Percentiles rank a stretch among this genome's conserved stretches.
Evolutionary conservation across 371 early-diverging fungal genomes (phyloP).

Genomic region (Mucor saturninus): DNA sequence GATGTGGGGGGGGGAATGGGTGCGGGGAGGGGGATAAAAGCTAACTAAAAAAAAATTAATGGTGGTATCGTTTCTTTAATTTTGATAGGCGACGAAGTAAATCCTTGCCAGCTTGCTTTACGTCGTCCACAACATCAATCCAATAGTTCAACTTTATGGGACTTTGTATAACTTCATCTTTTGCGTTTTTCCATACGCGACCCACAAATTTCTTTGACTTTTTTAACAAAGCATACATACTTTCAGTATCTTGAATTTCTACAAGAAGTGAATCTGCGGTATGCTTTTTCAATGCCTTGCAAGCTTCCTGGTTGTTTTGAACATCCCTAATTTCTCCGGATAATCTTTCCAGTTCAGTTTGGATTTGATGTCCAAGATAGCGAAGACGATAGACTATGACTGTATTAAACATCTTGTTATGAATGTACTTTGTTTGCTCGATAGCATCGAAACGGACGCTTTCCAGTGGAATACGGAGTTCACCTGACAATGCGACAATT

Average conservation of each 20-base stretch:
- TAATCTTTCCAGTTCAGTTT: constrained; percentile 6
- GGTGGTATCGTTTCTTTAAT: too few relatives aligned
- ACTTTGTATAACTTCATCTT: constrained; percentile 16
- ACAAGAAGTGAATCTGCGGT: constrained; percentile 3
- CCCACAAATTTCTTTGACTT: constrained; percentile 5
- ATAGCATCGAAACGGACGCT: constrained; percentile 22
- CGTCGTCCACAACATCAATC: constrained; percentile 17
- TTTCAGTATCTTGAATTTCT: constrained; percentile 8
- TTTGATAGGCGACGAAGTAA: too few relatives aligned
- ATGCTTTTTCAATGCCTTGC: constrained; percentile 12
- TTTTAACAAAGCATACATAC: constrained; percentile 4
- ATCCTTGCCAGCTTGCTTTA: constrained; percentile 9
- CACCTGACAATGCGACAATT: constrained; percentile 17
- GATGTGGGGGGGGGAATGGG: too few relatives aligned
- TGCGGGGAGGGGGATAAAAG: too few relatives aligned
- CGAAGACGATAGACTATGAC: constrained; percentile 1
- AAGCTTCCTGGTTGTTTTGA: background rate
- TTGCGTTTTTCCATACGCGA: constrained; percentile 20
- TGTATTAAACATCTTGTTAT: constrained; percentile 11
- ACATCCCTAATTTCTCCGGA: constrained; percentile 1
- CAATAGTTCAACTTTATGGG: constrained; percentile 21
- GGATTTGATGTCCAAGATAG: constrained; percentile 10
- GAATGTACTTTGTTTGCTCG: constrained; percentile 5
- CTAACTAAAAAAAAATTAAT: too few relatives aligned
- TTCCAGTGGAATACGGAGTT: constrained; percentile 21